These are phyloP conservation scores for Dryas alaskensis DNA, from an alignment of 306 rosid genomes.

Conservation along the genomic window DNA sequence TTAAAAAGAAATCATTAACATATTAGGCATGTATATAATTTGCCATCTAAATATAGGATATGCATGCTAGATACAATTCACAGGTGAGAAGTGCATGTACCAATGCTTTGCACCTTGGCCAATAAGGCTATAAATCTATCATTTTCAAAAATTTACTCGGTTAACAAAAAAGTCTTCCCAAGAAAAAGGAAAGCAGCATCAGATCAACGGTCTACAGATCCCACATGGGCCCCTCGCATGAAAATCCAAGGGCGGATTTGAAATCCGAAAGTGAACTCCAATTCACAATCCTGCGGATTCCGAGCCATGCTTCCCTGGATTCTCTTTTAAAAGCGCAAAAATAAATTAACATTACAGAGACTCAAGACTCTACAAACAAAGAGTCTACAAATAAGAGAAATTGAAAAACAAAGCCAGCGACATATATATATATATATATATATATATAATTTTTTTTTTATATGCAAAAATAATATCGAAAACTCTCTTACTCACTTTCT, in stretches of 20 bases:
- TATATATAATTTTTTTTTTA: slow-evolving; percentile 1
- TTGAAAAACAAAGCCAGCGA: neutral
- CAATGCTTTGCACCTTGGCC: no score
- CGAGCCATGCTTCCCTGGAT: slow-evolving; percentile 43
- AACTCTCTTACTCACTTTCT: slow-evolving; percentile 9
- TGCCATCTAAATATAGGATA: no score
- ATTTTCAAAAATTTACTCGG: neutral
- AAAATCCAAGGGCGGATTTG: slow-evolving; percentile 49
- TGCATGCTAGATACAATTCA: no score
- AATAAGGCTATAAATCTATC: neutral
- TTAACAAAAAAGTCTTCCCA: neutral
- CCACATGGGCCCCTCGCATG: slow-evolving; percentile 32
- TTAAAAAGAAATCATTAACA: no score
- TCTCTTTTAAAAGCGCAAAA: slow-evolving; percentile 35
- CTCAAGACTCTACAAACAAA: neutral
- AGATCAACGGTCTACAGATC: slow-evolving; percentile 14
- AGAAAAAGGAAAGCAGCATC: neutral
- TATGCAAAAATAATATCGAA: slow-evolving; percentile 22
- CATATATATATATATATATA: neutral
- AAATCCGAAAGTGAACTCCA: slow-evolving; percentile 46
- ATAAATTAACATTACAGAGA: slow-evolving; percentile 5
- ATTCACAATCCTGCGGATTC: slow-evolving; percentile 53
- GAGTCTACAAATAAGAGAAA: neutral
- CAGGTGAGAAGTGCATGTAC: no score
- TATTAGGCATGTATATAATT: no score